Evolutionary conservation across 441 rosid species (phyloP).

Genomic region (Bocquillonia castaneifolia): DNA sequence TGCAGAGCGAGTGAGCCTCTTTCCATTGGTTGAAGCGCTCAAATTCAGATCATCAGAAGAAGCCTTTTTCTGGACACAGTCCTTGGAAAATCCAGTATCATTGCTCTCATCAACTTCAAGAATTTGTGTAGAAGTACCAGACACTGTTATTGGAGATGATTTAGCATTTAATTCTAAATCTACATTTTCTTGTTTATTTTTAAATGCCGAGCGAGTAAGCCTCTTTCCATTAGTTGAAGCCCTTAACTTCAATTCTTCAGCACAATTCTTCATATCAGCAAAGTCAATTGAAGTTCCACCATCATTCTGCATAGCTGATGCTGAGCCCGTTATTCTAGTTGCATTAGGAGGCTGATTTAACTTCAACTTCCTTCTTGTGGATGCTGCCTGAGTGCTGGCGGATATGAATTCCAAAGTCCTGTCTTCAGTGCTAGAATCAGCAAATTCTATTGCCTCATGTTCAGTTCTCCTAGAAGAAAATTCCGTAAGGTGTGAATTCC

Average conservation of each 20-base stretch:
- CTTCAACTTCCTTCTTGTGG: neutral
- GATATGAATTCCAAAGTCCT: neutral
- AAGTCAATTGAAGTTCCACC: neutral
- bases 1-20: neutral
- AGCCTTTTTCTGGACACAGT: too few species aligned
- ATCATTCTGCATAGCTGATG: neutral
- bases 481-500: neutral
- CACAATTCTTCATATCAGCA: neutral
- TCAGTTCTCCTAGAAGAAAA: constrained; percentile 2
- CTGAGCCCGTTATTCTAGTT: neutral
- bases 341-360: neutral
- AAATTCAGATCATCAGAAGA: neutral
- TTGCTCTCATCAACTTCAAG: too few species aligned
- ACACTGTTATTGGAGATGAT: too few species aligned
- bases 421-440: neutral
- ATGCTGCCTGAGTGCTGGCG: neutral
- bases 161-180: too few species aligned
- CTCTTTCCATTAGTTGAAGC: too few species aligned
- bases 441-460: neutral
- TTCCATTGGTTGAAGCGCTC: neutral
- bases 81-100: too few species aligned
- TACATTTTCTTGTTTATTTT: too few species aligned
- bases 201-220: too few species aligned
- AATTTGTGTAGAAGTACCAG: too few species aligned
- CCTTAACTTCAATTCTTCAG: too few species aligned